phyloP scores from a whole-genome alignment of 75 land plant species.

The Picea sitchensis region DNA sequence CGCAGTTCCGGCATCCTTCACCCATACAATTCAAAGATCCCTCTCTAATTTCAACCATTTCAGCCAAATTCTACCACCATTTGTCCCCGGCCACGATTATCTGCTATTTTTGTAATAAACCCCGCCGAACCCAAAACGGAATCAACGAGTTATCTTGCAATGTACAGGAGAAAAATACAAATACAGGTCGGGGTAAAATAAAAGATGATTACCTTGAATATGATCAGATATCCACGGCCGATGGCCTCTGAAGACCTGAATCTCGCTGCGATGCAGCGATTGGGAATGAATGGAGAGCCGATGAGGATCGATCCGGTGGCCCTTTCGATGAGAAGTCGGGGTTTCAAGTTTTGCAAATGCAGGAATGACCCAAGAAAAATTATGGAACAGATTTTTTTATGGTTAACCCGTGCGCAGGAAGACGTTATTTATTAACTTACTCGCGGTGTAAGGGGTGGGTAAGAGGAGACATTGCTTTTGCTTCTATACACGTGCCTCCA shows the following conservation, averaged over 20 bases:
- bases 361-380: not conserved
- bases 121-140: not conserved
- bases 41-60: not conserved
- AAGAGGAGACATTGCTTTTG: too few relatives aligned
- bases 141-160: not conserved
- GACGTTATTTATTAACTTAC: too few relatives aligned
- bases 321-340: not conserved
- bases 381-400: too few relatives aligned
- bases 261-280: not conserved
- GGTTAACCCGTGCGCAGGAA: too few relatives aligned
- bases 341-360: not conserved
- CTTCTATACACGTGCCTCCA: too few relatives aligned
- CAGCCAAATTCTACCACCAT: conserved; percentile 12
- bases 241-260: not conserved
- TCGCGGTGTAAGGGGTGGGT: too few relatives aligned
- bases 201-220: not conserved
- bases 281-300: not conserved
- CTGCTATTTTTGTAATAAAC: not conserved
- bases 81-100: not conserved
- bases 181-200: not conserved
- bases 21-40: conserved; percentile 37
- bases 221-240: not conserved
- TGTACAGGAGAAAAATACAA: not conserved
- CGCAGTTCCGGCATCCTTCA: conserved; percentile 91
- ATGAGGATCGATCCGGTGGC: not conserved